phyloP scores from a whole-genome alignment of 2,329 filamentous ascomycete species.

The Metarhizium brunneum region DNA sequence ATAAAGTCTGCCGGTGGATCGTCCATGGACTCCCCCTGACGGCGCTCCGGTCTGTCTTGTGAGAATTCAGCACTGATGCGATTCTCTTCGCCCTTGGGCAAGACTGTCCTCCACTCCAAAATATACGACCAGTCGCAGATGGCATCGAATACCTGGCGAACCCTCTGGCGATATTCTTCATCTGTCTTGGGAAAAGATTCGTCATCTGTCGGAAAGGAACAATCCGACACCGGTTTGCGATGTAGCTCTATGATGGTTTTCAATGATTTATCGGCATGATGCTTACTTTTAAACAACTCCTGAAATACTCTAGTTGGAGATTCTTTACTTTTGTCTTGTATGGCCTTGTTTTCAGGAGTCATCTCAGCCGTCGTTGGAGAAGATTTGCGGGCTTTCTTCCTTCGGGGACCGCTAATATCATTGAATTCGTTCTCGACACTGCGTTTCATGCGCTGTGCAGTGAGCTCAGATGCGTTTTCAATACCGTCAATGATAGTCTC shows the following conservation, averaged over 20 bases:
- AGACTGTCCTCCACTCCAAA: slow-evolving; percentile 14
- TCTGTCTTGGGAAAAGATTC: slow-evolving; percentile 9
- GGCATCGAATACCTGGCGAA: slow-evolving; percentile 12
- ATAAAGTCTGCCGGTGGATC: slow-evolving; percentile 4
- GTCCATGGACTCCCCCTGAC: not conserved
- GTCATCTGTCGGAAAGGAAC: slow-evolving; percentile 9
- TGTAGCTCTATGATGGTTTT: not conserved
- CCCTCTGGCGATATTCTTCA: slow-evolving; percentile 5
- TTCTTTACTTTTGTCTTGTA: no score
- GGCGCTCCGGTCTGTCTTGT: not conserved
- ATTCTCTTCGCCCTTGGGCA: not conserved
- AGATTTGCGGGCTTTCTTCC: no score
- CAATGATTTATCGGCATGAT: not conserved
- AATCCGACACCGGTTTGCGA: slow-evolving; percentile 1
- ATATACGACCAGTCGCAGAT: slow-evolving; percentile 16
- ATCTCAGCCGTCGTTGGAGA: no score
- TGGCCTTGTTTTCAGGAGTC: no score
- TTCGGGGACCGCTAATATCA: no score
- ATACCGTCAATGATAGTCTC: no score
- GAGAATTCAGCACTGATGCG: not conserved
- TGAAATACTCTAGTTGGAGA: no score
- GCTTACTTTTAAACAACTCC: no score
- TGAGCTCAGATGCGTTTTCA: no score
- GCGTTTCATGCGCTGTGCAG: no score
- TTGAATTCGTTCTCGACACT: no score